These are phyloP conservation scores for Dalechampia spathulata DNA, from an alignment of 441 rosid species.

Conservation along the genomic window DNA sequence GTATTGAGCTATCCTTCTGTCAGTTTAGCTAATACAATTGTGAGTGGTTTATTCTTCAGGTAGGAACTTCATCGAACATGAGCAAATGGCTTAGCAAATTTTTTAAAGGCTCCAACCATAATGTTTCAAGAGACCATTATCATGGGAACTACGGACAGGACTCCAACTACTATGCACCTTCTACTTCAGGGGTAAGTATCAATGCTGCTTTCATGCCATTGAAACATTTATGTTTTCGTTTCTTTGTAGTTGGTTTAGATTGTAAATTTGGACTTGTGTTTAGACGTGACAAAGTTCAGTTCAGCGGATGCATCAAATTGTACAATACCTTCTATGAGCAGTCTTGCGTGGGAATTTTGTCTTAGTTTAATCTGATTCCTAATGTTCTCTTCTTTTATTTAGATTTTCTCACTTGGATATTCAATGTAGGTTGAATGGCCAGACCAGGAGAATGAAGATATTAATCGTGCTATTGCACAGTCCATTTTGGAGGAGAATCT, in stretches of 20 bases:
- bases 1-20: background rate
- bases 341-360: background rate
- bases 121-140: conserved; percentile 44
- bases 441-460: conserved; percentile 62
- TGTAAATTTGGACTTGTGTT: conserved; percentile 4
- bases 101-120: conserved; percentile 68
- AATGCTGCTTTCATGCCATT: conserved; percentile 2
- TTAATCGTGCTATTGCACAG: conserved; percentile 70
- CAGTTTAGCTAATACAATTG: background rate
- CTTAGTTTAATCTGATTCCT: background rate
- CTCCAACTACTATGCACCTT: conserved; percentile 40
- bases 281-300: background rate
- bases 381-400: background rate
- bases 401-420: conserved; percentile 9
- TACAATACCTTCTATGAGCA: background rate
- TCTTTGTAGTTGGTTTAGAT: conserved; percentile 2
- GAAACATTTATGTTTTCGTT: conserved; percentile 9
- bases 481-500: conserved; percentile 70
- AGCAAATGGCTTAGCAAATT: conserved; percentile 75
- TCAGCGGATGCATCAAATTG: conserved; percentile 1
- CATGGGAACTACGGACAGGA: conserved; percentile 38
- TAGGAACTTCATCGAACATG: conserved; percentile 33
- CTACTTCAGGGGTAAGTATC: conserved; percentile 57
- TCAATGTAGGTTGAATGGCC: conserved; percentile 43
- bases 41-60: conserved; percentile 29